Evolutionary conservation across 208 protist genomes (phyloP), one percentile per base, ranked within the genome.

Genomic region (Trypanosoma caninum): DNA sequence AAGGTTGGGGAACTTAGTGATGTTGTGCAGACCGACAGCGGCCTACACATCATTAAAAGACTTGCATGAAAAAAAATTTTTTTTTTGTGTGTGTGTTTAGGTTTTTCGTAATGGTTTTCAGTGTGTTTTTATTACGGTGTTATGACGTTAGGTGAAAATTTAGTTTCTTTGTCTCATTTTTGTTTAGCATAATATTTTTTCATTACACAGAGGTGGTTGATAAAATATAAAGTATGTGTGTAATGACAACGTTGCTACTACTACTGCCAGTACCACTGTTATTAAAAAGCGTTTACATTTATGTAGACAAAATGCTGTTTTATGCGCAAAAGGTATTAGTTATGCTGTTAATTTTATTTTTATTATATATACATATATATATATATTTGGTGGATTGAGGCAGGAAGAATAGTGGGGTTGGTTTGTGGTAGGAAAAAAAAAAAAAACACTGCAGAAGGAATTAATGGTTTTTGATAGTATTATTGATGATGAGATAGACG

Each of bases 21-120:
- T 42, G 63, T 93, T 31, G 87, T 97, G 18, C 62, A 84, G 34
- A 95, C 88, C 3, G 94, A 97, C 71, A 95, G 86, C 56, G 94
- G 94, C 20, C 64, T 96, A 28, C 94, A 97, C 65, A 69, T 97
- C 48, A 96, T 97, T 65, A 92, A 94, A 65, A 78, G 92, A 37
- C 82, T 83, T 2, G 87, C 85, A 13, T 96, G 72, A 70, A n/a
- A n/a, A 25, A 55, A 27, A 44, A 45, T 53, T 52, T 51, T 52
- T 58, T 45, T 40, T 28, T 45, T 41, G 16, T 6, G 9, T 42
- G 34, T 20, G 23, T 25, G 8, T 58, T 58, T 44, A n/a, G 20
- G 2, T 20, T n/a, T 58, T 38, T 38, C 13, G 34, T 38, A 14
- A 13, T n/a, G n/a, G n/a, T n/a, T n/a, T n/a, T n/a, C n/a, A n/a